Evolutionary conservation across 23 red algal species (phyloP), one percentile per base, ranked within the genome.

Genomic region (Gracilaria domingensis): DNA sequence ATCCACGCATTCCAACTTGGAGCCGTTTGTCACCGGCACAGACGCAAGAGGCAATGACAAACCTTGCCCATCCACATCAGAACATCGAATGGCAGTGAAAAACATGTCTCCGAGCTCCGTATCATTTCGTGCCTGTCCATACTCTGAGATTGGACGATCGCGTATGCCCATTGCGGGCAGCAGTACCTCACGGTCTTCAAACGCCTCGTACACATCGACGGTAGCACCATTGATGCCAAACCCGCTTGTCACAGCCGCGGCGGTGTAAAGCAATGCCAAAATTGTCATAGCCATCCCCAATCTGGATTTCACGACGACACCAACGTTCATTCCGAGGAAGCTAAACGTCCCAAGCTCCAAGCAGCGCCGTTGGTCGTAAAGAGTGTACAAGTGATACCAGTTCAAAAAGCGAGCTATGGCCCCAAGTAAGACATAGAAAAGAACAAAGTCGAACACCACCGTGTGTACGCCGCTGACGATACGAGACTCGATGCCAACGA

Each of bases 11-110:
- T 58, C 7, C 54, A 58, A 58, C 54, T 58, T 58, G 14, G 54
- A 23, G 18, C 23, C 54, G 23, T 58, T 58, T n/a, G 16, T 16
- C 18, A 4, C 54, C 20, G 54, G 54, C 2, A 58, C 20, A 3
- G 54, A 58, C 54, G 23, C 54, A 58, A 58, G 54, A 58, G 54
- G 54, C 54, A 58, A 23, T 58, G 54, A 58, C 14, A 58, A 58
- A 58, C 14, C 54, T 58, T 58, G 7, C 4, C 54, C 54, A 58
- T 18, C 54, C 14, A 58, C 54, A 58, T 58, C 54, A 58, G 7
- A 6, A 58, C 54, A 58, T 18, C 14, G 54, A 16, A 58, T 18
- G 54, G 54, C 54, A 6, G 8, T 58, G 54, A 58, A 58, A 16
- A 12, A 58, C 54, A 58, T 58, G 23, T 58, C 20, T 58, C 54